phyloP scores from a whole-genome alignment of 345 rosid species.

The Geranium brycei region DNA sequence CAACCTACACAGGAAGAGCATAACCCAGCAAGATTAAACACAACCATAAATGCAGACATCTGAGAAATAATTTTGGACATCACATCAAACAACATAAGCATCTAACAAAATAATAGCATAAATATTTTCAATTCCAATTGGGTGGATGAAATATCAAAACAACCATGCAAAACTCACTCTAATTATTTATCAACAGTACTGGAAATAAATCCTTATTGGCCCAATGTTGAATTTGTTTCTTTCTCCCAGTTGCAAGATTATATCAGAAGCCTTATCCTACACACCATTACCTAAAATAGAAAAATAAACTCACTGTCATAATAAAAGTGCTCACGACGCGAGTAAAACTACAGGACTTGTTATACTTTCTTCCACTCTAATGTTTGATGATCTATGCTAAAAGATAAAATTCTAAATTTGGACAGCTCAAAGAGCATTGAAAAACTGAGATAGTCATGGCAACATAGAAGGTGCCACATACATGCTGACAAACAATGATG shows the following conservation, averaged over 20 bases:
- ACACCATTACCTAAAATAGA: neutral
- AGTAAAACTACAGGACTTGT: neutral
- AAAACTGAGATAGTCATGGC: neutral
- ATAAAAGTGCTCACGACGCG: no score
- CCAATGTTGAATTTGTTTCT: neutral
- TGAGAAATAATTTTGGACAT: neutral
- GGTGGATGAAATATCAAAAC: neutral
- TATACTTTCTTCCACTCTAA: neutral
- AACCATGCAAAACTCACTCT: neutral
- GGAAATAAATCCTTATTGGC: neutral
- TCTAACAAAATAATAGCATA: neutral
- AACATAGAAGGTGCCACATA: neutral
- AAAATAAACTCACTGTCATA: no score
- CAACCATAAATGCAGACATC: neutral
- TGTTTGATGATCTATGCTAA: neutral
- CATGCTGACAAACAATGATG: neutral
- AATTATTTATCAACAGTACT: neutral
- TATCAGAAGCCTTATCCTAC: neutral
- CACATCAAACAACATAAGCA: neutral
- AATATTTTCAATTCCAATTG: neutral
- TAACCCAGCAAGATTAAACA: neutral
- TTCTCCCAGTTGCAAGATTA: neutral
- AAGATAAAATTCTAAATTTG: neutral
- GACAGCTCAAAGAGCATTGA: neutral
- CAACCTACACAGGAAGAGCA: neutral